These are phyloP conservation scores for Podaxis sp. DNA, from an alignment of 768 basidiomycete species.

Conservation along the genomic window DNA sequence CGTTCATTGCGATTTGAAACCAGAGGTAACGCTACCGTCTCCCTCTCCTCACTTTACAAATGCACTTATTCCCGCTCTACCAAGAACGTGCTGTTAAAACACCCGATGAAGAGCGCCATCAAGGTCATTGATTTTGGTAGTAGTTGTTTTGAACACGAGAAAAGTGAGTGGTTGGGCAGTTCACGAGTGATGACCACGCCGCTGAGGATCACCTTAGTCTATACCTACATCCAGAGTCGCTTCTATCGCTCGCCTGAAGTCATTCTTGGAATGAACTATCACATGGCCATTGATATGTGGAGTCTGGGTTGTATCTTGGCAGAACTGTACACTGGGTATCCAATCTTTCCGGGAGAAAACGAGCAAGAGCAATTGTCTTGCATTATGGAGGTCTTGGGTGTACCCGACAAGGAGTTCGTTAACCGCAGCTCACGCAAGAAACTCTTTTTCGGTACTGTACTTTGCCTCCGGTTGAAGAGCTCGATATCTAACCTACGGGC, in stretches of 20 bases:
- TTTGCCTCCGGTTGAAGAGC: neutral
- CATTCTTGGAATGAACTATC: constrained; percentile 98
- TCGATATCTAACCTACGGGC: constrained; percentile 12
- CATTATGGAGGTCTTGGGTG: constrained; percentile 98
- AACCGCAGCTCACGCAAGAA: constrained; percentile 93
- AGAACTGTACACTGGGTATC: constrained; percentile 95
- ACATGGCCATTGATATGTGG: constrained; percentile 99
- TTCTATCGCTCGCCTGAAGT: constrained; percentile 99
- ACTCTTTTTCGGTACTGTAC: constrained; percentile 85
- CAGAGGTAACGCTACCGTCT: constrained; percentile 59
- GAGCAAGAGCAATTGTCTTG: constrained; percentile 98
- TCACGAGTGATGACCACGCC: constrained; percentile 2
- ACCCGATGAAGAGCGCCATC: constrained; percentile 94
- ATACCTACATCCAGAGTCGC: constrained; percentile 98
- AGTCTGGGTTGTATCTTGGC: constrained; percentile 97
- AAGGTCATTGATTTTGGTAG: constrained; percentile 99
- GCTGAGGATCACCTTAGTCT: constrained; percentile 54
- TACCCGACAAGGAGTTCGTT: constrained; percentile 93
- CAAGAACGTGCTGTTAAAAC: constrained; percentile 91
- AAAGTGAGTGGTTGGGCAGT: constrained; percentile 57
- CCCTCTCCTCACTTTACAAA: neutral
- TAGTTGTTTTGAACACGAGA: constrained; percentile 97
- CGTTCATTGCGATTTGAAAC: constrained; percentile 98
- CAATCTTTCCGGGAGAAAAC: constrained; percentile 98
- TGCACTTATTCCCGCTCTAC: constrained; percentile 10